These are phyloP conservation scores for Chenopodium suecicum DNA, from an alignment of 148 eudicot genomes.

Conservation along the genomic window DNA sequence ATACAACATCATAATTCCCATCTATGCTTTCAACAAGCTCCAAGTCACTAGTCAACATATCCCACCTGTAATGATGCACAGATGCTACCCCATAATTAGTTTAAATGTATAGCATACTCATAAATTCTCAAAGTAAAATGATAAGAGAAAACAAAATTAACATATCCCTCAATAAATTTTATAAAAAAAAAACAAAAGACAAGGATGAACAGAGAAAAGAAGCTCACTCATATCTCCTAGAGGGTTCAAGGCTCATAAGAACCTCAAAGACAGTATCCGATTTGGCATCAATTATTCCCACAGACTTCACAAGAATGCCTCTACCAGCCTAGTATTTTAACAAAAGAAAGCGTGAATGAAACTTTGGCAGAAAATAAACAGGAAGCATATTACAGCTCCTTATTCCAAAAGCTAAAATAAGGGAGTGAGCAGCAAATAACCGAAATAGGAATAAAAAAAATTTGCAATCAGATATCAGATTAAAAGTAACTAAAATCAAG, in stretches of 20 bases:
- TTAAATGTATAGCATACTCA: neutral
- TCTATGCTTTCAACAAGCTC: slow-evolving; percentile 77
- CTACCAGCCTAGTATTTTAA: slow-evolving; percentile 52
- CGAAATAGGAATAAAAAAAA: neutral
- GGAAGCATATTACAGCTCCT: neutral
- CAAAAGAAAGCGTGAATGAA: neutral
- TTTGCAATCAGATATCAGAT: neutral
- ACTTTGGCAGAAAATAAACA: neutral
- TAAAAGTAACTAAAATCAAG: neutral
- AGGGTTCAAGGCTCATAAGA: slow-evolving; percentile 65
- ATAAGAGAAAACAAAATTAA: neutral
- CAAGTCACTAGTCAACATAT: slow-evolving; percentile 74
- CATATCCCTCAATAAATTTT: neutral
- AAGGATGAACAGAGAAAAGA: neutral
- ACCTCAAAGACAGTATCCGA: slow-evolving; percentile 86
- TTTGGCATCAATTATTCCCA: slow-evolving; percentile 76
- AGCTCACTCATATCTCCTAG: slow-evolving; percentile 88
- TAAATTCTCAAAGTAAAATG: neutral
- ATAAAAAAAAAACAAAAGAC: neutral
- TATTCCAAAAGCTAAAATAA: neutral
- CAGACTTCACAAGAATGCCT: slow-evolving; percentile 88
- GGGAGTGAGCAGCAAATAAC: too few relatives aligned
- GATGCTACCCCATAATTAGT: slow-evolving; percentile 1
- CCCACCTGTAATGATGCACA: slow-evolving; percentile 73
- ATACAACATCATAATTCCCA: slow-evolving; percentile 87